These are phyloP conservation scores for Paramyrothecium roridum DNA, from an alignment of 2,329 filamentous ascomycete species.

Conservation along the genomic window DNA sequence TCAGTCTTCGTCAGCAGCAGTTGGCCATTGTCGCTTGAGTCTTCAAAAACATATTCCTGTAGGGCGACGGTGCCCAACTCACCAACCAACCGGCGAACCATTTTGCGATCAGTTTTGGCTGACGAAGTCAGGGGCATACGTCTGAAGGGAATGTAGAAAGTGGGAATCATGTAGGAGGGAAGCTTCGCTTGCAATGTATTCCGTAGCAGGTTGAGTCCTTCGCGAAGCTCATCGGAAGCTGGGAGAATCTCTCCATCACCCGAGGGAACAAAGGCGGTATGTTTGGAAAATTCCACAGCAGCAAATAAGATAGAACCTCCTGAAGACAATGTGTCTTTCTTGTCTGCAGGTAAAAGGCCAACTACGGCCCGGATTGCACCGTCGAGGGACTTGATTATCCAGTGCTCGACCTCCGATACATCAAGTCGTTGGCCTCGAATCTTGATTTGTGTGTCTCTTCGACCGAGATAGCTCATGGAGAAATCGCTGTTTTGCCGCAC, in stretches of 20 bases:
- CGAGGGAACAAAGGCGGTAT: slow-evolving; percentile 8
- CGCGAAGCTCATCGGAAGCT: background rate
- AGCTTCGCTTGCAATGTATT: slow-evolving; percentile 13
- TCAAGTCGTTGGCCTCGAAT: slow-evolving; percentile 49
- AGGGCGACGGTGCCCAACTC: slow-evolving; percentile 32
- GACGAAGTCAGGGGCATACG: slow-evolving; percentile 7
- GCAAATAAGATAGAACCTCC: background rate
- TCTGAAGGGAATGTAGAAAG: slow-evolving; percentile 1
- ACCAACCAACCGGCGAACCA: slow-evolving; percentile 39
- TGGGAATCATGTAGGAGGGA: slow-evolving; percentile 8
- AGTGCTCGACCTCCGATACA: slow-evolving; percentile 27
- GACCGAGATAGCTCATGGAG: slow-evolving; percentile 40
- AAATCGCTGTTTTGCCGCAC: slow-evolving; percentile 36
- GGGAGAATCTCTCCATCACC: background rate
- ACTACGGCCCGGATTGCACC: slow-evolving; percentile 46
- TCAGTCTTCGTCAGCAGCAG: background rate
- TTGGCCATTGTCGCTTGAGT: slow-evolving; percentile 9
- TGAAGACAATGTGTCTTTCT: slow-evolving; percentile 19
- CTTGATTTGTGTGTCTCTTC: slow-evolving; percentile 36
- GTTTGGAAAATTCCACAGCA: slow-evolving; percentile 7
- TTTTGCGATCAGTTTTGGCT: slow-evolving; percentile 14
- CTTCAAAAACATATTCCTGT: slow-evolving; percentile 32
- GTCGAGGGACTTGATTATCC: slow-evolving; percentile 52
- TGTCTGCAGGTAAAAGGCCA: slow-evolving; percentile 12
- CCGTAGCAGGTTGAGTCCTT: slow-evolving; percentile 8